A percentile compares a stretch with the other conserved stretches of the same genome.
Evolutionary conservation across 306 rosid species (phyloP).

Genomic region (Casuarina glauca): DNA sequence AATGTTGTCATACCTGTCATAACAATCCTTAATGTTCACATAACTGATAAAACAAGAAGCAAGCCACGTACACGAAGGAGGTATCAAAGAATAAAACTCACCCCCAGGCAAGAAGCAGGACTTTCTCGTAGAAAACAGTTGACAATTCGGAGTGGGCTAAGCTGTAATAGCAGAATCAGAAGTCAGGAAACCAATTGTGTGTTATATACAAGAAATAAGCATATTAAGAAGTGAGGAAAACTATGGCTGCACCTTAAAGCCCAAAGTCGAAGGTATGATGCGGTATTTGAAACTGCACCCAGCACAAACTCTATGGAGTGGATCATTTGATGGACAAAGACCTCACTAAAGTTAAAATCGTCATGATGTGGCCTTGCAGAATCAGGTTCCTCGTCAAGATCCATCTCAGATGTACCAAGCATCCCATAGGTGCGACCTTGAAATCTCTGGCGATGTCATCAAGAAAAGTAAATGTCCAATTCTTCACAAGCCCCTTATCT

Average conservation of each 20-base stretch:
- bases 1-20: slow-evolving; percentile 81
- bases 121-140: slow-evolving; percentile 98
- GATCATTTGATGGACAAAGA: slow-evolving; percentile 99
- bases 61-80: background rate
- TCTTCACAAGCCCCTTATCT: slow-evolving; percentile 23
- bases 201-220: slow-evolving; percentile 20
- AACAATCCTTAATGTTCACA: slow-evolving; percentile 30
- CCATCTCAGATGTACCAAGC: slow-evolving; percentile 83
- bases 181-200: slow-evolving; percentile 20
- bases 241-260: slow-evolving; percentile 74
- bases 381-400: slow-evolving; percentile 83
- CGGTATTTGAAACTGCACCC: slow-evolving; percentile 99
- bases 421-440: slow-evolving; percentile 92
- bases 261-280: slow-evolving; percentile 99
- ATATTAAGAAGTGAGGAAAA: slow-evolving; percentile 21
- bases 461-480: slow-evolving; percentile 28
- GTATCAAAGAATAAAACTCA: slow-evolving; percentile 44
- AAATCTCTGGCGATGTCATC: slow-evolving; percentile 69
- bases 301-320: slow-evolving; percentile 95
- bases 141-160: slow-evolving; percentile 99
- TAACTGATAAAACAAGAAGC: slow-evolving; percentile 19
- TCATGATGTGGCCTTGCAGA: slow-evolving; percentile 84
- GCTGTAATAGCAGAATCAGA: slow-evolving; percentile 51
- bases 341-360: slow-evolving; percentile 92
- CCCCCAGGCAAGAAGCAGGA: slow-evolving; percentile 98